phyloP scores from a whole-genome alignment of 148 eudicot genomes.

The Cornus florida region DNA sequence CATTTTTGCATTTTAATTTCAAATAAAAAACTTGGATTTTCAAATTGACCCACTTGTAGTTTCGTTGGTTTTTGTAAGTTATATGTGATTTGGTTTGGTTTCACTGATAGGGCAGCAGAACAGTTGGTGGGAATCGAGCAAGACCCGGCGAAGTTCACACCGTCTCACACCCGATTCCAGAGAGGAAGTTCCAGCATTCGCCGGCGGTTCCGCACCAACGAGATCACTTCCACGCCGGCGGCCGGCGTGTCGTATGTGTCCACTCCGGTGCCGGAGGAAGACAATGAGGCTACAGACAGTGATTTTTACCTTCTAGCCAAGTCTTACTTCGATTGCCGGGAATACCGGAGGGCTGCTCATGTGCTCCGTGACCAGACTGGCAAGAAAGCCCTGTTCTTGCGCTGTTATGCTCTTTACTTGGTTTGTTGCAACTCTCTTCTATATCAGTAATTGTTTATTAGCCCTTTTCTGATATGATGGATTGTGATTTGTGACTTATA shows the following conservation, averaged over 20 bases:
- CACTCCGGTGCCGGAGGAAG: conserved; percentile 63
- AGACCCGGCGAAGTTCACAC: conserved; percentile 85
- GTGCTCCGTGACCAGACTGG: conserved; percentile 82
- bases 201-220: conserved; percentile 68
- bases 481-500: not conserved
- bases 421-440: conserved; percentile 41
- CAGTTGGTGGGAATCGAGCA: conserved; percentile 94
- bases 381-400: conserved; percentile 87
- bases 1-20: not conserved
- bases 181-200: conserved; percentile 88
- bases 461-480: not conserved
- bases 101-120: conserved; percentile 77
- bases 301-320: conserved; percentile 87
- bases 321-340: conserved; percentile 89
- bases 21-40: not conserved
- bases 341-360: conserved; percentile 90
- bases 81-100: not conserved
- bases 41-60: not conserved
- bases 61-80: too few relatives aligned
- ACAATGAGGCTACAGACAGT: conserved; percentile 58
- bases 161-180: conserved; percentile 90
- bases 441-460: not conserved
- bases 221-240: conserved; percentile 60
- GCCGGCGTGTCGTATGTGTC: conserved; percentile 65
- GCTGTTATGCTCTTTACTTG: conserved; percentile 89